These are phyloP conservation scores for Ramaria rubella DNA, from an alignment of 768 basidiomycete species.

Conservation along the genomic window DNA sequence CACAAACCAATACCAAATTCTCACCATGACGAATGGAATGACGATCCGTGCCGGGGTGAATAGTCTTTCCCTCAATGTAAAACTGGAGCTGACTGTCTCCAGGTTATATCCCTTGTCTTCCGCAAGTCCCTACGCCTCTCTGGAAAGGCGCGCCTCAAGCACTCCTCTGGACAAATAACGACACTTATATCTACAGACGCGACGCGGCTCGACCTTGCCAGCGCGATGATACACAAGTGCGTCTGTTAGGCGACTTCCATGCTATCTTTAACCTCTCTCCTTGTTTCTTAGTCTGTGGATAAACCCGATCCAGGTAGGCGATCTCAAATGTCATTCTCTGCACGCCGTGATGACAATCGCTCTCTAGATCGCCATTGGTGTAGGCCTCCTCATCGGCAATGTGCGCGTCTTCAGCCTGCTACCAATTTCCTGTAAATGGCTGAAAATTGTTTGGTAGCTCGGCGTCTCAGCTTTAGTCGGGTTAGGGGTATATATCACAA, in stretches of 20 bases:
- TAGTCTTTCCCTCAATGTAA: background rate
- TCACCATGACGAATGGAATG: slow-evolving; percentile 42
- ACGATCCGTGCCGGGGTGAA: slow-evolving; percentile 43
- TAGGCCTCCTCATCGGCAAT: slow-evolving; percentile 55
- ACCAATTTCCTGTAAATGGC: background rate
- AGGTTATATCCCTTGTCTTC: slow-evolving; percentile 43
- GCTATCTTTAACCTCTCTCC: background rate
- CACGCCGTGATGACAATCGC: background rate
- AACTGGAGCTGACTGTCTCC: slow-evolving; percentile 4
- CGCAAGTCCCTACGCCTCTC: slow-evolving; percentile 66
- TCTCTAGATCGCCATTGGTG: slow-evolving; percentile 44
- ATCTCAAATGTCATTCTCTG: background rate
- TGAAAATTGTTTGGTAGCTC: slow-evolving; percentile 31
- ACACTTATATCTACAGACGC: slow-evolving; percentile 66
- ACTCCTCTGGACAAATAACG: slow-evolving; percentile 60
- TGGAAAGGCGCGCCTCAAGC: slow-evolving; percentile 47
- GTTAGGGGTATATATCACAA: slow-evolving; percentile 35
- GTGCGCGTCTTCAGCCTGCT: slow-evolving; percentile 32
- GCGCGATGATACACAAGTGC: slow-evolving; percentile 30
- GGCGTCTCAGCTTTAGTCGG: slow-evolving; percentile 68
- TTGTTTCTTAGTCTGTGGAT: slow-evolving; percentile 42
- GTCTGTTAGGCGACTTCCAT: slow-evolving; percentile 4
- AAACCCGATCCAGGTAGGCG: slow-evolving; percentile 48
- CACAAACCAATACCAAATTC: background rate
- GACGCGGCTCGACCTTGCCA: slow-evolving; percentile 45